Evolutionary conservation across 2,329 filamentous ascomycete genomes (phyloP), one percentile per base, ranked within the genome.

Genomic region (Curvularia verruculosa): DNA sequence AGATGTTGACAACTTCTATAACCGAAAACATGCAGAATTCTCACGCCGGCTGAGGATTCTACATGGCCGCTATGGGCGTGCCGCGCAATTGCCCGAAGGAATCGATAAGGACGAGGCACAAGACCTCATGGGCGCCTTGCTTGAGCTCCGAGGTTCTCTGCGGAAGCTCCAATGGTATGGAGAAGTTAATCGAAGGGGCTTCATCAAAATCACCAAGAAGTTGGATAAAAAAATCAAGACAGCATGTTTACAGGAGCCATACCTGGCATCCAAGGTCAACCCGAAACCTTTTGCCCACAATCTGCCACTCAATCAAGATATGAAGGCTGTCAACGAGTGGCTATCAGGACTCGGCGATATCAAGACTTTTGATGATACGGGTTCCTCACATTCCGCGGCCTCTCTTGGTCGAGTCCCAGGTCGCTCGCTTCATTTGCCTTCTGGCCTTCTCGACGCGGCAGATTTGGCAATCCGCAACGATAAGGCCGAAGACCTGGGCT

Each of bases 201-300:
- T 99, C 71, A 87, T 96, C 75, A 99, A 99, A 80, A 99, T 99
- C 76, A 96, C 95, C 49, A 99, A 99, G 82, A 99, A 99, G 79
- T 82, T 97, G 44, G 95, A 99, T 79, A 99, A 99, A 80, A 97
- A 96, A 79, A 86, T 97, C 2, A 84, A 89, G 1, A 84, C 86
- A 44, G 86, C 87, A 3, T 85, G 88, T 49, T 89, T 91, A 0
- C 93, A 97, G 79, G 88, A 91, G 73, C 86, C 88, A 56, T 99
- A 98, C 72, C 83, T 99, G 58, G 87, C 90, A 39, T 92, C 92
- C 45, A 96, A 96, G 79, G 94, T 99, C 55, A 91, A 96, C 65
- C 88, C 91, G 1, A 89, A 88, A 64, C 86, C 91, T 0, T 99
- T 99, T 77, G 91, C 94, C 18, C 93, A 91, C 60, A 94, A 89